phyloP scores from a whole-genome alignment of 805 yeast species.

The Kuraishia borneana region DNA sequence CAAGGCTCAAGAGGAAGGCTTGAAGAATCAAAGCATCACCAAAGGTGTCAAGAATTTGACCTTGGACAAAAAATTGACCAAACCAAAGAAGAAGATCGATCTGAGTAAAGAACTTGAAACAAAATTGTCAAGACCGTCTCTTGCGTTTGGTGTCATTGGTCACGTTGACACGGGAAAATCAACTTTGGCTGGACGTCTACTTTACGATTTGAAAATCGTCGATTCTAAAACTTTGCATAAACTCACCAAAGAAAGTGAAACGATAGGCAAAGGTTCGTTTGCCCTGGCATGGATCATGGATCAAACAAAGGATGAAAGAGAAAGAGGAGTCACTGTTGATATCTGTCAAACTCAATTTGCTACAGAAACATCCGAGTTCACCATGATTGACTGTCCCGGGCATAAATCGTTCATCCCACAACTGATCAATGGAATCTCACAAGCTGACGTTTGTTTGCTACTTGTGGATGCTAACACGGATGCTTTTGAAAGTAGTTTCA shows the following conservation, averaged over 20 bases:
- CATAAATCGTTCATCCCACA: slow-evolving; percentile 77
- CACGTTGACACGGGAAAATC: slow-evolving; percentile 85
- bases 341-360: slow-evolving; percentile 60
- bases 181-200: slow-evolving; percentile 63
- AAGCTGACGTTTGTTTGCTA: slow-evolving; percentile 65
- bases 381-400: slow-evolving; percentile 80
- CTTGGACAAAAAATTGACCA: slow-evolving; percentile 14
- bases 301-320: slow-evolving; percentile 66
- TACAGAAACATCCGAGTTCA: slow-evolving; percentile 40
- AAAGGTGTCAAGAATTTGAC: slow-evolving; percentile 5
- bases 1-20: slow-evolving; percentile 37
- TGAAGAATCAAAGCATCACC: slow-evolving; percentile 13
- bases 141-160: slow-evolving; percentile 73
- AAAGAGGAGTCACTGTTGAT: slow-evolving; percentile 72
- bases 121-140: slow-evolving; percentile 34
- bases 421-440: slow-evolving; percentile 75
- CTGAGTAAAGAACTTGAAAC: slow-evolving; percentile 24
- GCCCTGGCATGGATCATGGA: slow-evolving; percentile 83
- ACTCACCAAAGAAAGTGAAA: slow-evolving; percentile 51
- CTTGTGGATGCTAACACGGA: slow-evolving; percentile 57
- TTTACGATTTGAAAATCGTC: slow-evolving; percentile 57
- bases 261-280: slow-evolving; percentile 65
- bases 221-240: slow-evolving; percentile 55
- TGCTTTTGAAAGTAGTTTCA: slow-evolving; percentile 64
- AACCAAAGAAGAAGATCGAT: slow-evolving; percentile 33